Evolutionary conservation across 208 protist species (phyloP).

Genomic region (Phytomonas sp.): DNA sequence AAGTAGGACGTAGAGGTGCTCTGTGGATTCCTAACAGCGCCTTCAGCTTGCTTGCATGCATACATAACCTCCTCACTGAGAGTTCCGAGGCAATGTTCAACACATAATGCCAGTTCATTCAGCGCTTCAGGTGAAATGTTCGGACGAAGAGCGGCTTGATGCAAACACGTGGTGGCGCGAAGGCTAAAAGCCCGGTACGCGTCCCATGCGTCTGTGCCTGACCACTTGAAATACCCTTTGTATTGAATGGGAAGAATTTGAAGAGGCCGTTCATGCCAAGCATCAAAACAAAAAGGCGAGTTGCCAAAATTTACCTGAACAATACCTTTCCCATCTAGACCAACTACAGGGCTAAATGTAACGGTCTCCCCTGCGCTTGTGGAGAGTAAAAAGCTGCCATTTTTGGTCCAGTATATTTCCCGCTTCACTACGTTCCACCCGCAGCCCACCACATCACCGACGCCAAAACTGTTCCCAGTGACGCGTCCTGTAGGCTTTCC

Average conservation of each 20-base stretch:
- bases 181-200: slow-evolving; percentile 72
- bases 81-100: slow-evolving; percentile 30
- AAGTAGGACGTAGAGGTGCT: slow-evolving; percentile 1
- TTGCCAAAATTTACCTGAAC: slow-evolving; percentile 81
- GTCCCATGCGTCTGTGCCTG: slow-evolving; percentile 41
- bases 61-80: slow-evolving; percentile 9
- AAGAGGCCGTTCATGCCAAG: slow-evolving; percentile 10
- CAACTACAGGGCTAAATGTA: slow-evolving; percentile 58
- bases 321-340: slow-evolving; percentile 62
- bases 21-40: not conserved
- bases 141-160: slow-evolving; percentile 16
- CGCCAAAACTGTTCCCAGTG: slow-evolving; percentile 48
- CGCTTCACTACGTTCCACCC: slow-evolving; percentile 54
- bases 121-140: slow-evolving; percentile 12
- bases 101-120: slow-evolving; percentile 19
- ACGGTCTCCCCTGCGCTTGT: slow-evolving; percentile 15
- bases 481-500: slow-evolving; percentile 33
- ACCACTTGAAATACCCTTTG: slow-evolving; percentile 5
- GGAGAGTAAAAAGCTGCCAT: slow-evolving; percentile 55
- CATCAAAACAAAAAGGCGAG: slow-evolving; percentile 42
- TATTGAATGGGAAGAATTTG: slow-evolving; percentile 3
- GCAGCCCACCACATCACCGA: slow-evolving; percentile 83
- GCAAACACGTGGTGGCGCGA: slow-evolving; percentile 40
- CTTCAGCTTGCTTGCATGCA: not conserved
- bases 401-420: slow-evolving; percentile 79